phyloP scores from a whole-genome alignment of 441 rosid genomes.

The Lepidium campestre region DNA sequence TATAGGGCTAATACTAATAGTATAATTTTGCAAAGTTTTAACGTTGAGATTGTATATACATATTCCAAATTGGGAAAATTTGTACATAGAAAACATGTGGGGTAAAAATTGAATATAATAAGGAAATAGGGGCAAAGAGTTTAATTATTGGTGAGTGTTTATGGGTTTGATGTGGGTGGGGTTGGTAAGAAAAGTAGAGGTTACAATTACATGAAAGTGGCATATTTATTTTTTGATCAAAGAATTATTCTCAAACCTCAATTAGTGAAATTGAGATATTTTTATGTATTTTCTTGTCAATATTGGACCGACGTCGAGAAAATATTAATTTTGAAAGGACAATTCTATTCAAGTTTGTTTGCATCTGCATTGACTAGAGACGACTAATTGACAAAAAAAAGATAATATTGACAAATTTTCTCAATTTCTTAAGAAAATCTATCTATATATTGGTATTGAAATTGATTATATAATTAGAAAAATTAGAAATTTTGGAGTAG shows the following conservation, averaged over 20 bases:
- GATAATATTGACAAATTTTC: not conserved
- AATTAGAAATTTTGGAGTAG: not conserved
- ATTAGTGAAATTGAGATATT: not conserved
- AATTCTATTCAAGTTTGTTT: not conserved
- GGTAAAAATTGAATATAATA: not conserved
- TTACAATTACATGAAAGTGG: constrained; percentile 12
- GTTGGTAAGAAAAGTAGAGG: constrained; percentile 20
- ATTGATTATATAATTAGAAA: not conserved
- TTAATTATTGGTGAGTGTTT: constrained; percentile 4
- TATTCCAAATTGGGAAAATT: not conserved
- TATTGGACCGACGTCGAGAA: not conserved
- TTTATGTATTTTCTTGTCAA: not conserved
- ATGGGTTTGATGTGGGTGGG: constrained; percentile 16
- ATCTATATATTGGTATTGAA: not conserved
- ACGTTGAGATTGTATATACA: not conserved
- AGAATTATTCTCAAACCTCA: not conserved
- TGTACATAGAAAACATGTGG: not conserved
- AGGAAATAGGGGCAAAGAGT: not conserved
- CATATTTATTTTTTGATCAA: not conserved
- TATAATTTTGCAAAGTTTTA: no score
- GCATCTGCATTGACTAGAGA: not conserved
- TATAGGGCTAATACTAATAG: no score
- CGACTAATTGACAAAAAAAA: no score
- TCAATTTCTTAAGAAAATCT: no score
- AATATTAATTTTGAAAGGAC: not conserved